Base-by-base conservation (phyloP, 257 asterid species). In the Salvia miltiorrhiza region DNA sequence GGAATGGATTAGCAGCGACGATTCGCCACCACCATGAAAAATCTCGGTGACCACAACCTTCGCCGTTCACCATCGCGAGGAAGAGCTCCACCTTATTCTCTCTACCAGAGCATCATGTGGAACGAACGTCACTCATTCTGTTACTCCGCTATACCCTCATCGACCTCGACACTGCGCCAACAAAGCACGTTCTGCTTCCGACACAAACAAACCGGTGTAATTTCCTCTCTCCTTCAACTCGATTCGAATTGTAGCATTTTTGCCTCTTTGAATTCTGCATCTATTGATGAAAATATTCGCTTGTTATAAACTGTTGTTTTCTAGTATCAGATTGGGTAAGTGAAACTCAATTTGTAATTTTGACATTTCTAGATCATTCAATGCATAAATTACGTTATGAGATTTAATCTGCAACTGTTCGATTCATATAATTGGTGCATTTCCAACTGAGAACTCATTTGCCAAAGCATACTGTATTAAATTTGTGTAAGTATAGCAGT, bases 101-200 rank as follows among this genome's bases (percentile, higher is more conserved):
- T 87, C 41, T 93, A 93, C 74, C 74, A 90, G 74, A 97, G 97
- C 64, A 84, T 85, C 21, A 96, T 93, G 63, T 93, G 90, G 88
- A 97, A 93, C 82, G 89, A 88, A 83, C 95, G 99, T 80, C 97
- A 93, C 81, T 90, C 96, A 4, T 93, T 90, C 77, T 80, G 77
- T 43, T 93, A 90, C 73, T 65, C 87, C 96, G 96, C 49, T 93
- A 93, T 70, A 96, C 96, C 1, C 86, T 90, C 58, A 45, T 87
- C 79, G 88, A 93, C 78, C 97, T 93, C 47, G 96, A 90, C 70
- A 69, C 50, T 56, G 69, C 85, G 9, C 91, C 35, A 60, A 78
- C 2, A 81, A 86, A 59, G 92, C 92, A 30, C 96, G 99, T 44
- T 54, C 71, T 13, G n/a, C 82, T 65, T 80, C 93, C 48, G 41